Percentiles rank a stretch among this genome's conserved stretches.
phyloP scores from a whole-genome alignment of 2,329 filamentous ascomycete species.

The Byssothecium circinans region DNA sequence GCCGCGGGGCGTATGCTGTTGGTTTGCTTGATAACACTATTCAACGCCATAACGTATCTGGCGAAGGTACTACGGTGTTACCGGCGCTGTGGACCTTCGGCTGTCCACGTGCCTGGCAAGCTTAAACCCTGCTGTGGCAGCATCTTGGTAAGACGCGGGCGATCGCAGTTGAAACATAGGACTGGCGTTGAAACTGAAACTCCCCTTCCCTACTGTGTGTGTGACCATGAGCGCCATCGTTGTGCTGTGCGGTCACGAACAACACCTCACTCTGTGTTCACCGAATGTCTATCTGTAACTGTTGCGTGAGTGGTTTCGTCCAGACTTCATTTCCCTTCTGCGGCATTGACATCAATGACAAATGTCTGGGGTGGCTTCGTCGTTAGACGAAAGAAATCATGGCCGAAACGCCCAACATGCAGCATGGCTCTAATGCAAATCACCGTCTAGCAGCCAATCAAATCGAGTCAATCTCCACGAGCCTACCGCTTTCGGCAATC shows the following conservation, averaged over 20 bases:
- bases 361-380: not conserved
- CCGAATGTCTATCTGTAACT: not conserved
- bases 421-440: not conserved
- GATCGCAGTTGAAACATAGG: constrained; percentile 21
- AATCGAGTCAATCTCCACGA: not conserved
- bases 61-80: not conserved
- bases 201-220: not conserved
- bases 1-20: too few relatives aligned
- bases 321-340: not conserved
- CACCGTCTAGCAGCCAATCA: not conserved
- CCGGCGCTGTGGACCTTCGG: constrained; percentile 8
- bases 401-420: not conserved
- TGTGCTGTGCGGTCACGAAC: constrained; percentile 4
- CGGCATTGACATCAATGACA: not conserved
- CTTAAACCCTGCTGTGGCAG: constrained; percentile 15
- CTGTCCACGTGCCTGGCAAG: constrained; percentile 23
- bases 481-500: not conserved
- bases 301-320: not conserved
- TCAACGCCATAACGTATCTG: too few relatives aligned
- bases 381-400: not conserved
- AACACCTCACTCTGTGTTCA: not conserved
- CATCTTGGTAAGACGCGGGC: constrained; percentile 15
- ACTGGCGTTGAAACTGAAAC: constrained; percentile 15
- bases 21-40: too few relatives aligned
- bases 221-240: constrained; percentile 1